Conservation (phyloP, 192 early-diverging fungal species). For the Backusella macrospora region DNA sequence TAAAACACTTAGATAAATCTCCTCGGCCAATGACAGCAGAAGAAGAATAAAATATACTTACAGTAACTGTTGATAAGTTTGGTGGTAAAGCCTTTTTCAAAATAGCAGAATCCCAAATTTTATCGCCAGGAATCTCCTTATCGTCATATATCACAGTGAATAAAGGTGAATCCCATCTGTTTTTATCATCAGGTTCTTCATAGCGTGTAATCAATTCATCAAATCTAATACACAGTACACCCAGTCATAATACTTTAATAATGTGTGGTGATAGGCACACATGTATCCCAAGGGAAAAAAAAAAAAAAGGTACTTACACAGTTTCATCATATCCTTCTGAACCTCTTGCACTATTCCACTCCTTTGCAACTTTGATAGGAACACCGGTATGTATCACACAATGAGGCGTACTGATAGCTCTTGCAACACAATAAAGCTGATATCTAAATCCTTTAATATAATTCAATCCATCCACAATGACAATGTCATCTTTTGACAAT, state of each 20-base stretch:
- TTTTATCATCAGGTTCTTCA: constrained; percentile 91
- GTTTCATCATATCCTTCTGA: constrained; percentile 47
- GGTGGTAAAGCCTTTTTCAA: constrained; percentile 75
- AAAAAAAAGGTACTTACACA: constrained; percentile 38
- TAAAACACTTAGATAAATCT: not conserved
- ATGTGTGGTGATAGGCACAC: not conserved
- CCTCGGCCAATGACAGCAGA: no score
- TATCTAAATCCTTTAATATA: constrained; percentile 99
- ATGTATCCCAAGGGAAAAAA: no score
- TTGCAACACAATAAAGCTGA: constrained; percentile 90
- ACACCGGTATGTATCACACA: constrained; percentile 79
- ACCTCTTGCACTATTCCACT: constrained; percentile 54
- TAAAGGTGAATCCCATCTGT: constrained; percentile 97
- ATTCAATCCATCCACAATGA: constrained; percentile 94
- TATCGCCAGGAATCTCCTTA: constrained; percentile 57
- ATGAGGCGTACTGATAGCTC: constrained; percentile 83
- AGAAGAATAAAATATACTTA: constrained; percentile 50
- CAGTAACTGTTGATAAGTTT: constrained; percentile 83
- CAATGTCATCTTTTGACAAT: constrained; percentile 80
- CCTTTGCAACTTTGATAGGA: constrained; percentile 53
- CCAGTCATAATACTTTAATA: not conserved
- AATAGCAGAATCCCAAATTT: constrained; percentile 79
- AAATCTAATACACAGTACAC: constrained; percentile 46
- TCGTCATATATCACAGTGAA: constrained; percentile 85
- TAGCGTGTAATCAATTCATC: constrained; percentile 85